Conservation (phyloP, 305 asterid species). For the Lippia alba region DNA sequence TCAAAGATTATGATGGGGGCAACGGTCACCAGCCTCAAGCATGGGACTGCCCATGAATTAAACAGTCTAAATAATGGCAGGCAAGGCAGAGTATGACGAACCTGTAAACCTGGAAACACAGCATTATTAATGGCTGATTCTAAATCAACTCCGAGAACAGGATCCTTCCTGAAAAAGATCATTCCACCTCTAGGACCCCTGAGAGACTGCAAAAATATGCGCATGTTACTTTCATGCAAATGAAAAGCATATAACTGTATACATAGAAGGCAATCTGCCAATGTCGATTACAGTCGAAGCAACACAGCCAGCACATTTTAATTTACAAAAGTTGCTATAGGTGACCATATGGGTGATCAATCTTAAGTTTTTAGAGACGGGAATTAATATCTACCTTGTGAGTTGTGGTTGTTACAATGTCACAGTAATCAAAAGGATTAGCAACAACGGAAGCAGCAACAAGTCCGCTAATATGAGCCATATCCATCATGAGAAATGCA, state of each 20-base stretch:
- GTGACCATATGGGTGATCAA: neutral
- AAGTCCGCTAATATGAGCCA: conserved; percentile 97
- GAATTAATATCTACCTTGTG: conserved; percentile 70
- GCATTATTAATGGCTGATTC: conserved; percentile 93
- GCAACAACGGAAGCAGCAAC: conserved; percentile 95
- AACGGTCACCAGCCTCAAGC: neutral
- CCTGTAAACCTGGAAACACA: conserved; percentile 97
- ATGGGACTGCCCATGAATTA: no score
- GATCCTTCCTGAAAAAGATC: conserved; percentile 94
- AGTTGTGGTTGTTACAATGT: conserved; percentile 95
- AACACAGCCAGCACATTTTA: conserved; percentile 7
- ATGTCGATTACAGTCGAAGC: no score
- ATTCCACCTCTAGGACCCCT: conserved; percentile 99
- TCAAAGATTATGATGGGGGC: no score
- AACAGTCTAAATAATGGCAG: neutral
- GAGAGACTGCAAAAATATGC: conserved; percentile 66
- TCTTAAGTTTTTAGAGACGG: conserved; percentile 14
- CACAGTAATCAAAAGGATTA: conserved; percentile 89
- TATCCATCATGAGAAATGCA: conserved; percentile 98
- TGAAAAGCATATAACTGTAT: neutral
- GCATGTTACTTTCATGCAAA: conserved; percentile 19
- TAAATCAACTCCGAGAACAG: conserved; percentile 79
- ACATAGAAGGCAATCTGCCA: neutral
- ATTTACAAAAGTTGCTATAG: neutral
- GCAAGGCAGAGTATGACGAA: conserved; percentile 35